A percentile compares a stretch with the other conserved stretches of the same genome.
Conservation (phyloP, 331 rosid species). For the Saraca asoca region DNA sequence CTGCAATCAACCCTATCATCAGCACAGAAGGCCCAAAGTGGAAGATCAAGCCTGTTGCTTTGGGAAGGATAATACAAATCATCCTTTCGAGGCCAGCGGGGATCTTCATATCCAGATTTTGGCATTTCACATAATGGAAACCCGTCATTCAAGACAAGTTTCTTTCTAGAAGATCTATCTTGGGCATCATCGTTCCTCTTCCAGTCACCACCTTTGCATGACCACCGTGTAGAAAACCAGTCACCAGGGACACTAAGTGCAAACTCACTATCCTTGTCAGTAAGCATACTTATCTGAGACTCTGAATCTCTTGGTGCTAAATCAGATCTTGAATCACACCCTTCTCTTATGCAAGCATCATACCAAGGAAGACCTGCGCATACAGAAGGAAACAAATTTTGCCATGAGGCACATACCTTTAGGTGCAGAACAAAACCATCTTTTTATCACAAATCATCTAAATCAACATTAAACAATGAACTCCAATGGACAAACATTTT, state of each 20-base stretch:
- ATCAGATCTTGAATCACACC: constrained; percentile 50
- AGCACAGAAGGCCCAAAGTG: constrained; percentile 86
- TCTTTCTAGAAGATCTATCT: constrained; percentile 75
- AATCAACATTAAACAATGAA: constrained; percentile 13
- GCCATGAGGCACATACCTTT: constrained; percentile 29
- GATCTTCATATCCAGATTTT: constrained; percentile 90
- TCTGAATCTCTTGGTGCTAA: constrained; percentile 48
- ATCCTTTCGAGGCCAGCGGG: constrained; percentile 87
- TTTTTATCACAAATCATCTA: constrained; percentile 4
- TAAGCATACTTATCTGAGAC: constrained; percentile 42
- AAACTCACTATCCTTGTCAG: constrained; percentile 59
- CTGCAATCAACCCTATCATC: constrained; percentile 66
- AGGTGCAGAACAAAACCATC: constrained; percentile 26
- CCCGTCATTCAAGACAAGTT: constrained; percentile 81
- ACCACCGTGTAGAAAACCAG: constrained; percentile 83
- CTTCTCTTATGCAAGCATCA: constrained; percentile 41
- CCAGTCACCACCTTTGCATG: constrained; percentile 99
- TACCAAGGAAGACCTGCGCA: constrained; percentile 62
- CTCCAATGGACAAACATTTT: background rate
- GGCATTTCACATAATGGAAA: constrained; percentile 82
- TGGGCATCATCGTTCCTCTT: constrained; percentile 83
- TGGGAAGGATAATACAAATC: constrained; percentile 89
- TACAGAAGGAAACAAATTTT: constrained; percentile 19
- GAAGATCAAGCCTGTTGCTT: constrained; percentile 79
- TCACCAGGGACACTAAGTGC: constrained; percentile 54